phyloP scores from a whole-genome alignment of 495 filamentous ascomycete species.

The Wilcoxina mikolae region DNA sequence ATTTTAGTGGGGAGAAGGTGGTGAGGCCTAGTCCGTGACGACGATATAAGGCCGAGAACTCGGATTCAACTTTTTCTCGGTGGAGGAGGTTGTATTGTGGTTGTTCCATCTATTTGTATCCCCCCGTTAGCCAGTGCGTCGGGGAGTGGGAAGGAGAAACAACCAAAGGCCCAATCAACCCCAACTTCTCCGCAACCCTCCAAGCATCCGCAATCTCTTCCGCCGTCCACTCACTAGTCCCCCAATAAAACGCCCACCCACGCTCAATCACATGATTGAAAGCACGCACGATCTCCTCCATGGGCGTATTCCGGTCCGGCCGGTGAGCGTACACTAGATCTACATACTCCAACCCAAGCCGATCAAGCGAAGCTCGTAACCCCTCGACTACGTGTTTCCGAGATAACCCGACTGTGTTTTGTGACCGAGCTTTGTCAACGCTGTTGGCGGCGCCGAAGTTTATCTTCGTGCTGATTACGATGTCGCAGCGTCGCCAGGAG shows the following conservation, averaged over 20 bases:
- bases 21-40: conserved; percentile 56
- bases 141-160: neutral
- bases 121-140: neutral
- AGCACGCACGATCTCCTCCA: conserved; percentile 71
- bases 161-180: conserved; percentile 58
- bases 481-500: conserved; percentile 62
- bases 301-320: conserved; percentile 66
- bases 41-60: conserved; percentile 53
- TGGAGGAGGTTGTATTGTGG: conserved; percentile 68
- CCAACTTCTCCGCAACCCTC: conserved; percentile 54
- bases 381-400: conserved; percentile 76
- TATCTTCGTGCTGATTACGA: conserved; percentile 79
- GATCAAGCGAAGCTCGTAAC: conserved; percentile 45
- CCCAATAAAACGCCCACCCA: conserved; percentile 81
- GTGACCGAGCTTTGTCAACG: conserved; percentile 43
- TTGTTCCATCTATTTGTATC: conserved; percentile 52
- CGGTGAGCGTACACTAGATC: conserved; percentile 78
- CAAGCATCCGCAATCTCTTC: conserved; percentile 67
- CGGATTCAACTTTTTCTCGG: conserved; percentile 59
- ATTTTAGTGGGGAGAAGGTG: conserved; percentile 55
- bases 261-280: conserved; percentile 69
- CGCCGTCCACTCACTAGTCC: conserved; percentile 74
- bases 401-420: conserved; percentile 45
- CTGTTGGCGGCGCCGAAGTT: conserved; percentile 52
- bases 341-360: conserved; percentile 59